Percentiles rank a stretch among this genome's conserved stretches.
phyloP scores from a whole-genome alignment of 345 rosid genomes.

The Salix brachista region DNA sequence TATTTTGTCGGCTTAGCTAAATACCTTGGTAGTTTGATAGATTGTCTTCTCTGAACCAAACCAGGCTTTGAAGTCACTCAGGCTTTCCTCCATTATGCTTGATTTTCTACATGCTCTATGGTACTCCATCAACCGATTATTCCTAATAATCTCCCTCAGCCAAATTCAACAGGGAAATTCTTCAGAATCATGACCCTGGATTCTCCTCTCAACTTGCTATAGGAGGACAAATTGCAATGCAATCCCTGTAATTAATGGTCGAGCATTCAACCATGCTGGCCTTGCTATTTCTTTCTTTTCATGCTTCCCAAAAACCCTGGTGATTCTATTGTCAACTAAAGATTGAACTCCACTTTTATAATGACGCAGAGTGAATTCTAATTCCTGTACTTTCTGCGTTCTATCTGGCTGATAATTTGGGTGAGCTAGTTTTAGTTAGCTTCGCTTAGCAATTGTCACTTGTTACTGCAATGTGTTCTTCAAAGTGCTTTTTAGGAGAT shows the following conservation, averaged over 20 bases:
- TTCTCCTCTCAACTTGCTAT: background rate
- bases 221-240: background rate
- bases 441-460: background rate
- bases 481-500: no score
- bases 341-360: background rate
- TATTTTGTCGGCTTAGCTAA: background rate
- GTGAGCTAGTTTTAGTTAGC: background rate
- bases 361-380: background rate
- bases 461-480: no score
- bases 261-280: background rate
- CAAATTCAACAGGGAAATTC: background rate
- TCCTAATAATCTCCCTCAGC: background rate
- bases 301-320: background rate
- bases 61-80: background rate
- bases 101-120: background rate
- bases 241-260: background rate
- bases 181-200: background rate
- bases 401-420: background rate
- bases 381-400: background rate
- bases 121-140: background rate
- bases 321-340: background rate
- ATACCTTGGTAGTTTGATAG: background rate
- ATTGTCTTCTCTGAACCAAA: background rate
- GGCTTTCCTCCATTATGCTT: background rate
- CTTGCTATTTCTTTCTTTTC: background rate